phyloP scores from a whole-genome alignment of 2,329 filamentous ascomycete genomes.

The Colletotrichum endophyticum region DNA sequence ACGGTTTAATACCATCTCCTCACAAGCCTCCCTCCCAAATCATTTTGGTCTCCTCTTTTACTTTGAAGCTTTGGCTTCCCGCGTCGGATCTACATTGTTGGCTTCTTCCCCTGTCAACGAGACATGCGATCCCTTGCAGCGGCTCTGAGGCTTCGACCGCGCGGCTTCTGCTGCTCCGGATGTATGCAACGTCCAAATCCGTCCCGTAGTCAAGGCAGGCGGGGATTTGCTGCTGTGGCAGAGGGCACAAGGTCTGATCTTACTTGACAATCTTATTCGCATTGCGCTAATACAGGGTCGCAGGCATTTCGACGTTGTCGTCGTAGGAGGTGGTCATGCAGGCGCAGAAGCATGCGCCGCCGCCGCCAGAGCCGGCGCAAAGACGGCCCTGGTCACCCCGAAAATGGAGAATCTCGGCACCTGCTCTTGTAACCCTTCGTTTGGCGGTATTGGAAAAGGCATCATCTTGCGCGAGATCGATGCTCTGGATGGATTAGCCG shows the following conservation, averaged over 20 bases:
- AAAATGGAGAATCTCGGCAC: conserved; percentile 88
- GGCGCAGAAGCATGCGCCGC: conserved; percentile 93
- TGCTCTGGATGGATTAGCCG: conserved; percentile 88
- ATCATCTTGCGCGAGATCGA: conserved; percentile 96
- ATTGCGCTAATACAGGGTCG: not conserved
- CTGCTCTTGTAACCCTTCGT: conserved; percentile 96
- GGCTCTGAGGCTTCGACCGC: conserved; percentile 2
- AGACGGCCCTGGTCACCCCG: conserved; percentile 89
- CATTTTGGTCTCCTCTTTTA: not conserved
- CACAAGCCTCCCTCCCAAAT: not conserved
- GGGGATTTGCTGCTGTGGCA: conserved; percentile 35
- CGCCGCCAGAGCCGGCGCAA: conserved; percentile 85
- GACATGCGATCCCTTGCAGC: conserved; percentile 5
- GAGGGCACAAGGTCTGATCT: conserved; percentile 30
- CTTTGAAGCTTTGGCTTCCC: not conserved
- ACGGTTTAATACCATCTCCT: not conserved
- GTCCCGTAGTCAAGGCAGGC: not conserved
- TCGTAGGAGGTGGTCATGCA: conserved; percentile 95
- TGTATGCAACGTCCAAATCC: not conserved
- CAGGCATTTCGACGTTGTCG: conserved; percentile 87
- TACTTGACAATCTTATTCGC: conserved; percentile 5
- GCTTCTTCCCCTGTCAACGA: not conserved
- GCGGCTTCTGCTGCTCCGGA: not conserved
- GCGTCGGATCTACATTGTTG: not conserved
- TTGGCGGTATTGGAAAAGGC: conserved; percentile 98